Base-by-base conservation (phyloP, 192 early-diverging fungal species). In the Linnemannia exigua region DNA sequence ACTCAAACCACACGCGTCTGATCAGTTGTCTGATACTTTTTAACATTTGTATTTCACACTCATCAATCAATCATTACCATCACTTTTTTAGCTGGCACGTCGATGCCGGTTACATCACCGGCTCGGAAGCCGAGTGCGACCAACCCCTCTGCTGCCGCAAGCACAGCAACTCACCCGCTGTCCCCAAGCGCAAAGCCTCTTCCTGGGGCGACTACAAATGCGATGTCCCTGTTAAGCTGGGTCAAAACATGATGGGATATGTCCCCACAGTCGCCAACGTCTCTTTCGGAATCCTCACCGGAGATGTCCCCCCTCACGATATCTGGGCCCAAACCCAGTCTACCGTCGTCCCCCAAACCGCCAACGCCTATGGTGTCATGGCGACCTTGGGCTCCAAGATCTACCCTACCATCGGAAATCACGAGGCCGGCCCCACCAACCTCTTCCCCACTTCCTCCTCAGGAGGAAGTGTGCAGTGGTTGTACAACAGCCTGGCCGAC, bases 351-450 rank as follows among this genome's bases (percentile, higher is more conserved):
- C 67, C 72, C 9, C 79, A 87, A 20, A 87, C 89, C 8, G 71
- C 68, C 1, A 33, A 51, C 28, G 82, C 91, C 4, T 91, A 88
- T 54, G 17, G 44, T 1, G 31, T 75, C n/a, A 74, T 92, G 36
- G 80, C 90, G 25, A 47, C 75, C 16, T 20, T 92, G 0, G 51
- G 48, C 11, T 6, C 73, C 17, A 84, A 68, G n/a, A 68, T 84
- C 72, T 91, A 91, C 51, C 91, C 91, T 0, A 84, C 89, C 33
- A 79, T 92, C 52, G 91, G 91, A 28, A 92, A 92, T 67, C 91
- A 92, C 72, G 91, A 92, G 51, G 79, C 87, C 38, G 90, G 87
- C 5, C 91, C 91, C 12, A 75, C 83, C 46, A 84, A 77, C 67
- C 75, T 83, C 63, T 83, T 78, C 69, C 76, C 81, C 8, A 83